phyloP scores from a whole-genome alignment of 2,329 filamentous ascomycete species.

The Tolypocladium sp. region DNA sequence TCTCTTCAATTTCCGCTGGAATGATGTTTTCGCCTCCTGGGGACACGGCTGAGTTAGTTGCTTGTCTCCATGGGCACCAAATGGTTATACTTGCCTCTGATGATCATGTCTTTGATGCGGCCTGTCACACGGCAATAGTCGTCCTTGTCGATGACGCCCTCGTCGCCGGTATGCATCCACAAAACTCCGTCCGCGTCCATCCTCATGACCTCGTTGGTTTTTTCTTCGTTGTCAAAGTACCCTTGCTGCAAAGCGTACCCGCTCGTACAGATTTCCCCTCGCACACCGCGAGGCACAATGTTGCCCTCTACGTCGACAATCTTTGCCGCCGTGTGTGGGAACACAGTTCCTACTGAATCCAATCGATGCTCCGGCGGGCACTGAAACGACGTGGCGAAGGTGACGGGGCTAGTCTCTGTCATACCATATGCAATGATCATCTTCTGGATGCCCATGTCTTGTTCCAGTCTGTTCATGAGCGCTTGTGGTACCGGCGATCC shows the following conservation, averaged over 20 bases:
- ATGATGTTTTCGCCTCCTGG: too few species aligned
- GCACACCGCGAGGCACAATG: constrained; percentile 56
- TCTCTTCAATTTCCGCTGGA: too few species aligned
- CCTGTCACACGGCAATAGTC: constrained; percentile 68
- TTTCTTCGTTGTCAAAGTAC: constrained; percentile 62
- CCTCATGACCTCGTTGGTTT: constrained; percentile 55
- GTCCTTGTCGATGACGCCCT: constrained; percentile 56
- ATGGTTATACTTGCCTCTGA: constrained; percentile 41
- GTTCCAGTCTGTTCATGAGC: too few species aligned
- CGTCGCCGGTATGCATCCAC: constrained; percentile 61
- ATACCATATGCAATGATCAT: constrained; percentile 48
- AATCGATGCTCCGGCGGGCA: constrained; percentile 59
- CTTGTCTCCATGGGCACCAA: too few species aligned
- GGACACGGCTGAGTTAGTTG: too few species aligned
- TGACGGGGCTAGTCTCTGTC: constrained; percentile 71
- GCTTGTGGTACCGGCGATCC: constrained; percentile 31
- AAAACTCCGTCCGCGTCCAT: constrained; percentile 42
- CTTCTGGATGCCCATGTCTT: too few species aligned
- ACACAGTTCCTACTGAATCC: constrained; percentile 64
- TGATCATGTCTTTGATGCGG: constrained; percentile 72
- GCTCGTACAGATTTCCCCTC: constrained; percentile 68
- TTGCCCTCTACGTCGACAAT: constrained; percentile 62
- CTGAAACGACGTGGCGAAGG: constrained; percentile 70
- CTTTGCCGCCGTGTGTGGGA: constrained; percentile 70
- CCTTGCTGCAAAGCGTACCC: constrained; percentile 66